These are phyloP conservation scores for Ceratobasidium sp. DNA, from an alignment of 1,284 basidiomycete species.

Conservation along the genomic window DNA sequence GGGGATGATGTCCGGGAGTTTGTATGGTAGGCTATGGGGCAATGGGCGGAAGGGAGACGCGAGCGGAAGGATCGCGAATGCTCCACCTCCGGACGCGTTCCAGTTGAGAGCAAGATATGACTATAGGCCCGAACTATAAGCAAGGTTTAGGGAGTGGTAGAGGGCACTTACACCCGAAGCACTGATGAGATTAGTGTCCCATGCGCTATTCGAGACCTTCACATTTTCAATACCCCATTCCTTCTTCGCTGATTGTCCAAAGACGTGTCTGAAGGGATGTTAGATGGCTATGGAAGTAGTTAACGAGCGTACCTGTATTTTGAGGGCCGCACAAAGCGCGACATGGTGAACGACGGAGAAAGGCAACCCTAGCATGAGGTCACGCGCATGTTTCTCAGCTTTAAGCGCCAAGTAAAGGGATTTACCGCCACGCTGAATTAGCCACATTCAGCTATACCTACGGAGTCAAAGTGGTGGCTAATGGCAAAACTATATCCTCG, in stretches of 20 bases:
- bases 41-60: slow-evolving; percentile 77
- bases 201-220: slow-evolving; percentile 89
- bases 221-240: slow-evolving; percentile 90
- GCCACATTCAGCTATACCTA: too few species aligned
- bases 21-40: slow-evolving; percentile 71
- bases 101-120: slow-evolving; percentile 93
- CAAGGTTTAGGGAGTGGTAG: slow-evolving; percentile 34
- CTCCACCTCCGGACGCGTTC: slow-evolving; percentile 95
- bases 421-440: too few species aligned
- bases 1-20: slow-evolving; percentile 93
- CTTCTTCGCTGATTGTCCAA: slow-evolving; percentile 86
- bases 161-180: slow-evolving; percentile 77
- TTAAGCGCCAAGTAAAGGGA: background rate
- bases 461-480: too few species aligned
- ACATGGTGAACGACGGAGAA: slow-evolving; percentile 57
- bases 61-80: slow-evolving; percentile 91
- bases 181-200: slow-evolving; percentile 95
- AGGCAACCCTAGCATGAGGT: slow-evolving; percentile 4
- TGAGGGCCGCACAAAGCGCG: slow-evolving; percentile 70
- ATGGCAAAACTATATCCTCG: too few species aligned
- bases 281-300: background rate
- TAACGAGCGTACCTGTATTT: slow-evolving; percentile 64
- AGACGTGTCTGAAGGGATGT: slow-evolving; percentile 80
- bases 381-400: slow-evolving; percentile 6
- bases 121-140: slow-evolving; percentile 57